Conservation (phyloP, 148 eudicot species). For the Nyssa sinensis region DNA sequence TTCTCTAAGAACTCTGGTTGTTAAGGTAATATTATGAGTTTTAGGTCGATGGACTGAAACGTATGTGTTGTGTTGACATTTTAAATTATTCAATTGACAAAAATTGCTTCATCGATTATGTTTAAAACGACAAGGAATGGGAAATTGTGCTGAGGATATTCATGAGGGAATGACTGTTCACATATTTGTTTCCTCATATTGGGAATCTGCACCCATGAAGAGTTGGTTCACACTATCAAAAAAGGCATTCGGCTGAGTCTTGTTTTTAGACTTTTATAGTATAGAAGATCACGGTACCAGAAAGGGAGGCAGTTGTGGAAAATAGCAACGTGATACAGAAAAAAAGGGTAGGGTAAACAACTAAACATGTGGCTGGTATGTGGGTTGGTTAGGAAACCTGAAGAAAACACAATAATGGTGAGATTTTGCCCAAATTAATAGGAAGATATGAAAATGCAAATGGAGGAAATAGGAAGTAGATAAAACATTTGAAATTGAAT, state of each 20-base stretch:
- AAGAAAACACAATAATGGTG: too few relatives aligned
- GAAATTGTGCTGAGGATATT: neutral
- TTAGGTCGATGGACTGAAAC: neutral
- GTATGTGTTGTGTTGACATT: neutral
- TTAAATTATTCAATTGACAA: neutral
- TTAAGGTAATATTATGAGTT: conserved; percentile 56
- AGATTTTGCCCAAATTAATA: too few relatives aligned
- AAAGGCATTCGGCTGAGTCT: neutral
- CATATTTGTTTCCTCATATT: neutral
- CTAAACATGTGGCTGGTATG: neutral
- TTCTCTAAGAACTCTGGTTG: conserved; percentile 64
- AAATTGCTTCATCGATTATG: neutral
- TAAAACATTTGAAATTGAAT: too few relatives aligned
- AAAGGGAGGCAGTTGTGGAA: neutral
- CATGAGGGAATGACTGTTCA: neutral
- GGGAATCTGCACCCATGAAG: neutral
- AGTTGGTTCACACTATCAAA: neutral
- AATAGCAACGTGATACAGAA: neutral
- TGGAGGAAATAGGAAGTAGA: too few relatives aligned
- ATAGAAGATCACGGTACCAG: neutral
- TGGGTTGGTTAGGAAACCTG: too few relatives aligned
- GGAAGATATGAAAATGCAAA: too few relatives aligned
- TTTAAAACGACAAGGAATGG: neutral
- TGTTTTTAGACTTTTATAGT: neutral
- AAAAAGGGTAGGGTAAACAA: too few relatives aligned